Percentiles rank a stretch among this genome's conserved stretches.
These are phyloP conservation scores for Floccularia luteovirens DNA, from an alignment of 768 basidiomycete species.

Conservation along the genomic window DNA sequence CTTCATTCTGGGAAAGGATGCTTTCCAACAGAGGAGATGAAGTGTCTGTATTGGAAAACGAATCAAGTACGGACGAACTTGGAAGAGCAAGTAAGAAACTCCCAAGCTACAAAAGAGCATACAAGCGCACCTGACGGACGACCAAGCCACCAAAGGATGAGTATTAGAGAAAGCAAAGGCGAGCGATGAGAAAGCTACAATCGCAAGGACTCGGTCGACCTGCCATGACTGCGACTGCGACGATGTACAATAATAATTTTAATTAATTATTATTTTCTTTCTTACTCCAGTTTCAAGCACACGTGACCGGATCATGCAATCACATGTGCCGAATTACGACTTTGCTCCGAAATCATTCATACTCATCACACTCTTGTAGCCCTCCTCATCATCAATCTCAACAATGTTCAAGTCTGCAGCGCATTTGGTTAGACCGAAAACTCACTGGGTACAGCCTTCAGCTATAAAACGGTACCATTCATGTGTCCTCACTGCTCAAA, in stretches of 20 bases:
- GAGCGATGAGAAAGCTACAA: constrained; percentile 36
- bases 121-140: constrained; percentile 47
- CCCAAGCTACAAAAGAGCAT: background rate
- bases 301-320: too few relatives aligned
- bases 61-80: constrained; percentile 43
- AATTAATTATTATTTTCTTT: too few relatives aligned
- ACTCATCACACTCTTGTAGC: too few relatives aligned
- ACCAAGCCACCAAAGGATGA: constrained; percentile 63
- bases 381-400: too few relatives aligned
- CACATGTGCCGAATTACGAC: too few relatives aligned
- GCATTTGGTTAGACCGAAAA: background rate
- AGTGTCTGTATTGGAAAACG: constrained; percentile 25
- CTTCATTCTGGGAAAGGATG: constrained; percentile 32
- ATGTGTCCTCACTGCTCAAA: background rate
- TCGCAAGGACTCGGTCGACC: constrained; percentile 29
- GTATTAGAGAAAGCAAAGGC: constrained; percentile 56
- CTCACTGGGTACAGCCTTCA: background rate
- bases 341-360: too few relatives aligned
- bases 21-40: constrained; percentile 31
- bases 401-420: background rate
- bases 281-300: too few relatives aligned
- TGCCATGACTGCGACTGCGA: constrained; percentile 31
- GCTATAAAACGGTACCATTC: background rate
- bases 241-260: too few relatives aligned
- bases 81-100: constrained; percentile 2